Evolutionary conservation across 2,329 filamentous ascomycete species (phyloP).

Genomic region (Nemania serpens): DNA sequence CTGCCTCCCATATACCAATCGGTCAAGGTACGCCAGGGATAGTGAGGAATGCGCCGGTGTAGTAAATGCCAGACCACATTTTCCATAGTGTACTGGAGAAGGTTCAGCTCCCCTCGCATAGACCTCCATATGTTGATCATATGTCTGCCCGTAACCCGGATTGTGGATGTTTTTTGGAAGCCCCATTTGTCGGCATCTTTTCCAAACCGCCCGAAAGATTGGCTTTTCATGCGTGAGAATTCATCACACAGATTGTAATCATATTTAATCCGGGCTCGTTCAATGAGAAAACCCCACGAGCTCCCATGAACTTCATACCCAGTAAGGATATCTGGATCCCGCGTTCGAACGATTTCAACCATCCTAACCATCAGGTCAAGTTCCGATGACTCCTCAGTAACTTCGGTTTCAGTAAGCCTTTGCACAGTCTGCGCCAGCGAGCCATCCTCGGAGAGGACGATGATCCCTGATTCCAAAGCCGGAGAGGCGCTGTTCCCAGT

Average conservation of each 20-base stretch:
- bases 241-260: conserved; percentile 91
- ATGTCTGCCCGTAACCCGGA: conserved; percentile 89
- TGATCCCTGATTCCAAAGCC: conserved; percentile 69
- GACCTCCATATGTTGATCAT: conserved; percentile 98
- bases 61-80: conserved; percentile 92
- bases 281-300: conserved; percentile 95
- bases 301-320: conserved; percentile 93
- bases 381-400: conserved; percentile 78
- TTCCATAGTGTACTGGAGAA: conserved; percentile 95
- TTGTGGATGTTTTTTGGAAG: conserved; percentile 90
- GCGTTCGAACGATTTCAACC: conserved; percentile 79
- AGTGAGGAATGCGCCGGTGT: conserved; percentile 86
- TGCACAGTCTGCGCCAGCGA: conserved; percentile 64
- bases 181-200: conserved; percentile 91
- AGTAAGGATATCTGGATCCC: conserved; percentile 91
- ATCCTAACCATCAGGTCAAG: conserved; percentile 84
- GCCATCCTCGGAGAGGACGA: conserved; percentile 70
- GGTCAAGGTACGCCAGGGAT: conserved; percentile 78
- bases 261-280: conserved; percentile 82
- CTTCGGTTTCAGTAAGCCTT: conserved; percentile 64
- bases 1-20: conserved; percentile 76
- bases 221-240: conserved; percentile 83
- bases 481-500: conserved; percentile 51
- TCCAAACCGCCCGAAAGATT: conserved; percentile 81
- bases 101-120: conserved; percentile 89